Evolutionary conservation across 331 rosid genomes (phyloP), one percentile per base, ranked within the genome.

Genomic region (Phaseolus coccineus): DNA sequence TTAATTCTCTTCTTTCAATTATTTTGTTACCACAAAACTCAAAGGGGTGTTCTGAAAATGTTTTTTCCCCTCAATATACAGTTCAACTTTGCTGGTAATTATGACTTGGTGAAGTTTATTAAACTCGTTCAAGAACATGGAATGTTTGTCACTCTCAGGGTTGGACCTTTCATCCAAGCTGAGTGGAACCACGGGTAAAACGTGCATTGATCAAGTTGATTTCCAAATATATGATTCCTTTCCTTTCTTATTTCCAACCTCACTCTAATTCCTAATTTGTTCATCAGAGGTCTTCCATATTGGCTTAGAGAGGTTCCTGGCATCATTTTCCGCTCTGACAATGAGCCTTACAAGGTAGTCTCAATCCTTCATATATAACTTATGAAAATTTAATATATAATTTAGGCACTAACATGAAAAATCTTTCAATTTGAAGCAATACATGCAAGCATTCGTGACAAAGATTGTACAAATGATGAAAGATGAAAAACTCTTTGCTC

Each of bases 151-250:
- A 90, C 90, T 31, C 90, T 95, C 1, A 84, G 99, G 80, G 74
- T 95, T 80, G 98, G 99, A 0, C 99, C 99, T 33, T 95, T 95
- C 84, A 89, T 95, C 83, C 98, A 95, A 81, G 99, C 98, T 11
- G 99, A 95, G 80, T 95, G 98, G 98, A 95, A 93, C 73, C 98
- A 95, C 28, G 99, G 99, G 42, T 37, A 37, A 6, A 37, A 37
- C 1, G 6, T 37, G 8, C 42, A 37, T 37, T 37, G 6, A 1
- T 37, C 6, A 37, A 37, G 1, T 0, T 37, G 42, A 6, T 37
- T 37, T 37, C 1, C 2, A 5, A 37, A 37, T 37, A 37, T 0
- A 37, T 37, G 42, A 37, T 37, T 37, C 42, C 0, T 37, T 6
- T 6, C 2, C 42, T 37, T 37, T 37, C 8, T 37, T 37, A 37